phyloP scores from a whole-genome alignment of 345 rosid species.

The Eucalyptus regnans region DNA sequence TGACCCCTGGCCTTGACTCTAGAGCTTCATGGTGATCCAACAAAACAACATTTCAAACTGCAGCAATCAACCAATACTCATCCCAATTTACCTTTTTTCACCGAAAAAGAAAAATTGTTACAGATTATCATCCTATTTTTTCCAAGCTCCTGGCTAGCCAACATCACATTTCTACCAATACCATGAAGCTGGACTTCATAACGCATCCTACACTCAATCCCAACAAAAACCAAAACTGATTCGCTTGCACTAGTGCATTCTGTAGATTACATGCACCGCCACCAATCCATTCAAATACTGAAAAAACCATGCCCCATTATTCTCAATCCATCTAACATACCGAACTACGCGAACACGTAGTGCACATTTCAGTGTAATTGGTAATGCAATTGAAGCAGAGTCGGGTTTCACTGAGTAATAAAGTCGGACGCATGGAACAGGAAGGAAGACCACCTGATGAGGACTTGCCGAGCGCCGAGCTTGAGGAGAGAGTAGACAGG shows the following conservation, averaged over 20 bases:
- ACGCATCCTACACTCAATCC: background rate
- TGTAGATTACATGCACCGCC: background rate
- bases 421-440: background rate
- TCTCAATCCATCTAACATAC: background rate
- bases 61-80: background rate
- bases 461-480: conserved; percentile 57
- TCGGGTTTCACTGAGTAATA: background rate
- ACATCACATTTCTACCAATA: background rate
- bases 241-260: background rate
- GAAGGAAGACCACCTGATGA: conserved; percentile 26
- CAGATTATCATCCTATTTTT: background rate
- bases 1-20: background rate
- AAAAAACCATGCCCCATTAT: background rate
- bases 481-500: conserved; percentile 46
- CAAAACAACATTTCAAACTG: background rate
- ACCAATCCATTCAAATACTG: background rate
- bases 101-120: background rate
- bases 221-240: background rate
- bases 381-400: background rate
- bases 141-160: background rate
- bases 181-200: background rate
- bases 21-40: background rate
- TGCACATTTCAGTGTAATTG: background rate
- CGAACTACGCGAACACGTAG: accelerated
- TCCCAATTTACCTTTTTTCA: background rate